Base-by-base conservation (phyloP, 495 filamentous ascomycete species). In the Thozetella sp. region DNA sequence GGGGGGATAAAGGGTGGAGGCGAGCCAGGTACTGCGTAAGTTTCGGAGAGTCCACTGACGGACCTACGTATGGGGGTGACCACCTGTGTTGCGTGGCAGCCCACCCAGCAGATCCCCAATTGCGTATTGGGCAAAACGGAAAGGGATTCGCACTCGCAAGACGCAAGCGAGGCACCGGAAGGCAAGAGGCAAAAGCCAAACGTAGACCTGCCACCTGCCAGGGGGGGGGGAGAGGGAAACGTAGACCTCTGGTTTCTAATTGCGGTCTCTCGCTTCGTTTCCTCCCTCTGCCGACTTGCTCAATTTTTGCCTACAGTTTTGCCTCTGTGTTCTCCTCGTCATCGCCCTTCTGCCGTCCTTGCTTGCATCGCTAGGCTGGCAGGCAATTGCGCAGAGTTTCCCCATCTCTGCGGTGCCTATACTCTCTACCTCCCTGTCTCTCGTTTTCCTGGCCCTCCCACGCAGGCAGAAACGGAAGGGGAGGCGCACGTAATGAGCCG, bases 1-100 rank as follows among this genome's bases (percentile, higher is more conserved):
- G n/a, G 43, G 43, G 43, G 43, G 43, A 48, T 48, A 48, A 48
- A 48, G 43, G 43, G 43, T 48, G 43, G 43, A 48, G 43, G 11
- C 11, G 4, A 48, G 43, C n/a, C 11, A 11, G n/a, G 43, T 20
- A 48, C 43, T 48, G 43, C 43, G 43, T 48, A 48, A 48, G 43
- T 48, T 48, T 48, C n/a, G 43, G 43, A 48, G 43, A 20, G 10
- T 48, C 43, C 43, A 48, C 43, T 20, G 43, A 48, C 43, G 43
- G 43, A 19, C 4, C 43, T 48, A 48, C 43, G 43, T 48, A n/a
- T 48, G 43, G 43, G 43, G 43, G 43, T 48, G 43, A 48, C 43
- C 43, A 13, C 43, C 43, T 48, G 43, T 48, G 43, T 48, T 48
- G 43, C 43, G 43, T 48, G 43, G 43, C 43, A 11, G 43, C n/a